Conservation (phyloP, 1,139 yeast genomes). For the Hyphopichia buzzinii region DNA sequence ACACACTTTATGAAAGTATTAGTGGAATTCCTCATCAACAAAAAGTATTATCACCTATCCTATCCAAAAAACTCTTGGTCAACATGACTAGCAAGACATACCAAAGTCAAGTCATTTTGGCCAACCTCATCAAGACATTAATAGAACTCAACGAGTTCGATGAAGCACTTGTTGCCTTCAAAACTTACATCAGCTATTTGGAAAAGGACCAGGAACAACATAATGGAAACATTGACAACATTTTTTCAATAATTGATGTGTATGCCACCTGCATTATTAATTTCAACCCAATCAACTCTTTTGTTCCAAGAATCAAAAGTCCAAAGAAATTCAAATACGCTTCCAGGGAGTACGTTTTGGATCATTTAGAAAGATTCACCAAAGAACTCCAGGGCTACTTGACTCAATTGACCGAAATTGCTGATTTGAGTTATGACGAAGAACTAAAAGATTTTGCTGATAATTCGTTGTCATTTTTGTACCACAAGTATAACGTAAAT, state of each 20-base stretch:
- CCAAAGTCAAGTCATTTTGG: slow-evolving; percentile 36
- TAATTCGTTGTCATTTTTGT: slow-evolving; percentile 35
- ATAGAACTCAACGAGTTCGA: slow-evolving; percentile 39
- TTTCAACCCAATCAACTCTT: slow-evolving; percentile 38
- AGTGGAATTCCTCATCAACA: slow-evolving; percentile 21
- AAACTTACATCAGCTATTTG: slow-evolving; percentile 34
- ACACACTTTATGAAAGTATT: slow-evolving; percentile 32
- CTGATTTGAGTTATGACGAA: slow-evolving; percentile 29
- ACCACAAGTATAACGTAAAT: slow-evolving; percentile 36
- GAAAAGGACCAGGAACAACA: slow-evolving; percentile 35
- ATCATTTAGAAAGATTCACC: slow-evolving; percentile 17
- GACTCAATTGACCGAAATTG: slow-evolving; percentile 18
- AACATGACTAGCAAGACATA: slow-evolving; percentile 33
- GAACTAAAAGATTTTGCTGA: slow-evolving; percentile 14
- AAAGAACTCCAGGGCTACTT: slow-evolving; percentile 24
- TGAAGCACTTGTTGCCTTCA: slow-evolving; percentile 45
- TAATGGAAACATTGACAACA: slow-evolving; percentile 31
- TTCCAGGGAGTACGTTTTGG: slow-evolving; percentile 20
- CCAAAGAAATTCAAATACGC: slow-evolving; percentile 26
- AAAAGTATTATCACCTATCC: slow-evolving; percentile 23
- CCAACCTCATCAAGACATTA: slow-evolving; percentile 32
- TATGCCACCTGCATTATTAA: slow-evolving; percentile 33
- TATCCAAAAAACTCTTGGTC: slow-evolving; percentile 33
- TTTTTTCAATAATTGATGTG: slow-evolving; percentile 36
- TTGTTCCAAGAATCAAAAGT: slow-evolving; percentile 14